Base-by-base conservation (phyloP, 169 alveolate species). In the Perkinsus olseni region DNA sequence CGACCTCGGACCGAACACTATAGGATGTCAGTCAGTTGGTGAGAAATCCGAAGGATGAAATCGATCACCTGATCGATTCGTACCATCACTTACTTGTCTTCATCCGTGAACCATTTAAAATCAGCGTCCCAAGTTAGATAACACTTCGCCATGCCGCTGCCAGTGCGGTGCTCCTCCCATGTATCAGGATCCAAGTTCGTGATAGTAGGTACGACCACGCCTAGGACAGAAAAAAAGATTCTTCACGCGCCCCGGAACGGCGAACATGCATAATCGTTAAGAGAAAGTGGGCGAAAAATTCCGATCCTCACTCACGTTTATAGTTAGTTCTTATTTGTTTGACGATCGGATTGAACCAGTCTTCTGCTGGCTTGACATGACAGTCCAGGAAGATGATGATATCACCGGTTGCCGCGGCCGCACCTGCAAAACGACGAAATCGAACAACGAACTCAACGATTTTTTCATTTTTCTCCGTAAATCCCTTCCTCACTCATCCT, bases 171-270 rank as follows among this genome's bases (percentile, higher is more conserved):
- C 92, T 95, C 96, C 39, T 92, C 92, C 96, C 96, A 95, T 6
- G 96, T 94, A n/a, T 95, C 95, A 39, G 95, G 93, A 93, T 94
- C 96, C 90, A 95, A 91, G n/a, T 95, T 96, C n/a, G 95, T 95
- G 82, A 95, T 95, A 95, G 94, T 94, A 0, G 96, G 96, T 39
- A 95, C 95, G 38, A 95, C 95, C 74, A 95, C 93, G 20, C 94
- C 94, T 39, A 62, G 24, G 17, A 45, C 6, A 45, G 24, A 17
- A 45, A 10, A 45, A 45, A 6, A 6, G 62, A 45, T 45, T 45
- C 62, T 45, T n/a, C 62, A 45, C 62, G 62, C 62, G 62, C 62
- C 62, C 6, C 62, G 17, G 17, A 45, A 45, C 62, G 62, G 62
- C 6, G 6, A 17, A 62, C 17, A 13, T 62, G 82, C 82, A 62